Evolutionary conservation across 1,284 basidiomycete species (phyloP), one percentile per base, ranked within the genome.

Genomic region (Microbotryum intermedium): DNA sequence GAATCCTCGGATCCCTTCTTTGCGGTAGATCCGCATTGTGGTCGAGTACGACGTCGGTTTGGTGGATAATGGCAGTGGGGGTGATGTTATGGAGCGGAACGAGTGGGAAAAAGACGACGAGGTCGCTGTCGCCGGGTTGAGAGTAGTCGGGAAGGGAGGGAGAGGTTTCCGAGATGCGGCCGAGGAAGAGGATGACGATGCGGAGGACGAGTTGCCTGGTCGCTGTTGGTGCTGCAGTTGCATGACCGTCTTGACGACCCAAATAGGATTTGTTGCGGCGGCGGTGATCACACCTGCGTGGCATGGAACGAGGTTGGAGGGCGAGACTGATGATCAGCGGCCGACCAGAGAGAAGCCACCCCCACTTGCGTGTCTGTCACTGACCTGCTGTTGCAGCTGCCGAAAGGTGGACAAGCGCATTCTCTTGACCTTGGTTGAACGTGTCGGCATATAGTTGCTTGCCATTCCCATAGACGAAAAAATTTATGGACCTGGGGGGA

Each of bases 391-490:
- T 73, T 0, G 90, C 88, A 0, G 93, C 95, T 0, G 94, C 88
- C 6, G 79, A 72, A 18, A 98, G 83, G 73, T 98, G 93, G 0
- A 98, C 84, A 62, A 83, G 81, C 0, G 87, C 81, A 72, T 89
- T 91, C 75, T 97, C 91, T 62, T 83, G 76, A 2, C 92, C 88
- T 26, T 61, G 21, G 72, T 93, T 90, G 76, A 97, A 90, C 21
- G 79, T 74, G 53, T 87, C 80, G 13, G 93, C 90, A 54, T 95
- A 87, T 62, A 94, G 76, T 48, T 86, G 85, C 75, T 99, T 99
- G 53, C 92, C 91, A 71, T 95, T 98, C 23, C 94, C 95, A 71
- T 99, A 99, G 18, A 90, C 88, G 79, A 88, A 98, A 76, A 98
- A 99, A 76, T 97, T 93, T 79, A 98, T 97, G 7, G 91, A 78